These are phyloP conservation scores for Angomonas deanei DNA, from an alignment of 208 protist species.

Conservation along the genomic window DNA sequence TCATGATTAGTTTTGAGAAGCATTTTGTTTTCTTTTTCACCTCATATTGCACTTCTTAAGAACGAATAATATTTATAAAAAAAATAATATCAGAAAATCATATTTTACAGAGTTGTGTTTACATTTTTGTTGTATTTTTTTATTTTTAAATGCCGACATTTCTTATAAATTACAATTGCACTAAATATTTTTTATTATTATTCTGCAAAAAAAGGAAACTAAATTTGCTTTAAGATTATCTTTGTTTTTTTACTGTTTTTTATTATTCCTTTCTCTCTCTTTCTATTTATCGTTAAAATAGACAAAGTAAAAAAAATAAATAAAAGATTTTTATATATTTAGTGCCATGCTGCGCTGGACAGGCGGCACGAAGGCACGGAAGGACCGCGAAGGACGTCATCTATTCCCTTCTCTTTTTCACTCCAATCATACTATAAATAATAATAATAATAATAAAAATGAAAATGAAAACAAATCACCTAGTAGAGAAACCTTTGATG, in stretches of 20 bases:
- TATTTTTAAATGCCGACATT: not conserved
- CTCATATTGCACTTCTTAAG: not conserved
- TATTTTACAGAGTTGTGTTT: too few relatives aligned
- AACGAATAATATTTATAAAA: not conserved
- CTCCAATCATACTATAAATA: not conserved
- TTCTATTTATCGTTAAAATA: not conserved
- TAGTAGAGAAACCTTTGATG: not conserved
- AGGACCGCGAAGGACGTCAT: conserved; percentile 17
- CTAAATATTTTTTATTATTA: not conserved
- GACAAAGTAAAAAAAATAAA: not conserved
- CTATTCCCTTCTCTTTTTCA: conserved; percentile 12
- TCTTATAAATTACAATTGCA: not conserved
- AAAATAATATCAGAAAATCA: not conserved
- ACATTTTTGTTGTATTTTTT: conserved; percentile 4
- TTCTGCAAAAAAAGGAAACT: conserved; percentile 5
- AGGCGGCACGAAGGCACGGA: conserved; percentile 26
- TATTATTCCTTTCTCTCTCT: not conserved
- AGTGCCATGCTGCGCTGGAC: conserved; percentile 45
- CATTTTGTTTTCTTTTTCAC: conserved; percentile 5
- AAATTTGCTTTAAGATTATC: conserved; percentile 1
- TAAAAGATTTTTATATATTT: not conserved
- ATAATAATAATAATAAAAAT: too few relatives aligned
- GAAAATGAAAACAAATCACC: too few relatives aligned
- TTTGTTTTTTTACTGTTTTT: not conserved
- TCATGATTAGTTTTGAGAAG: too few relatives aligned